Base-by-base conservation (phyloP, 2,329 filamentous ascomycete genomes). In the Colletotrichum navitas region DNA sequence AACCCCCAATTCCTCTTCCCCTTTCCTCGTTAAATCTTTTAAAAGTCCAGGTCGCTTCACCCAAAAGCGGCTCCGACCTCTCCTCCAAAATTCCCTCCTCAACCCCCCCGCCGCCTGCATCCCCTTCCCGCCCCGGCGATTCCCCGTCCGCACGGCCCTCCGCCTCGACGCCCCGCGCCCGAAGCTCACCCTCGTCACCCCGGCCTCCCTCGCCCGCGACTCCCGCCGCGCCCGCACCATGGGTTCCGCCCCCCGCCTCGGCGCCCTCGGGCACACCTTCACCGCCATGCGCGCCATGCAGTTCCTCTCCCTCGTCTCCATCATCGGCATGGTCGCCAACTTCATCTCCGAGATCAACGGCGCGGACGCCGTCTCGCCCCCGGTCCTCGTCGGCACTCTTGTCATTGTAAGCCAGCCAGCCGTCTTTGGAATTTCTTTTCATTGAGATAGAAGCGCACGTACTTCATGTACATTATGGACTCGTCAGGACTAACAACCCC, bases 281-380 rank as follows among this genome's bases (percentile, higher is more conserved):
- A 90, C 93, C 70, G 84, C 90, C 75, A 88, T 92, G 75, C 91
- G 95, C 59, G 86, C 87, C 69, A 86, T 95, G 75, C 91, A 97
- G 79, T 86, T 89, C 71, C 82, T 92, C 74, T 89, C 89, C 34
- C 91, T 97, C 78, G 85, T 96, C 69, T 85, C 91, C 70, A 90
- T 96, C 75, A 92, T 97, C 74, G 94, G 94, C 56, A 89, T 97
- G 80, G 90, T 90, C 0, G 89, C 92, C 77, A 94, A 95, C 81
- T 97, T 97, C 81, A 91, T 97, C 77, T 87, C 90, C 32, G 87
- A 93, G 76, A 94, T 97, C 79, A 89, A 94, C 55, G 83, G 85
- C 54, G 88, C 86, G 29, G 87, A 91, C 74, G 88, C 91, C 66
- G 85, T 88, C 39, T 90, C 92, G 0, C 93, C 94, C 0, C 85